Evolutionary conservation across 73 alveolate genomes (phyloP), one percentile per base, ranked within the genome.

Genomic region (Tetrahymena borealis): DNA sequence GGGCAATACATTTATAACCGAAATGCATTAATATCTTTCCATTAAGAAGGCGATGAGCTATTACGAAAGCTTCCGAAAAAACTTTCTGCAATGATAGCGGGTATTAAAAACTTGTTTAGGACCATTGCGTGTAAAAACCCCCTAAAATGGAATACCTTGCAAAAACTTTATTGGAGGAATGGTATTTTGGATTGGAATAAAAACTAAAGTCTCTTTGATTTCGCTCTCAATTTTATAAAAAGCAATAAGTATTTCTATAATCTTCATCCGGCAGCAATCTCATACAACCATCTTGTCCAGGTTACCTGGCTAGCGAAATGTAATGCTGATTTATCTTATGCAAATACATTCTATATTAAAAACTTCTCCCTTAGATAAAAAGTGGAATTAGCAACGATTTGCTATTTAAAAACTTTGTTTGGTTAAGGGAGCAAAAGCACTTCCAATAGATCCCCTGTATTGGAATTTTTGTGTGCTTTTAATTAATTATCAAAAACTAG

Each of bases 381-480:
- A 35, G 85, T 60, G 85, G 85, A 60, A 24, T 60, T 60, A 60
- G 85, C 85, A 24, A 13, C 11, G 85, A 35, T 24, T 60, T 60
- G 85, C 85, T 60, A 24, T 60, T 13, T 60, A 35, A 60, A 60
- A 60, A 60, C n/a, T 35, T 60, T n/a, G n/a, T 60, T 60, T 13
- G 85, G n/a, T 0, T 2, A 24, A 20, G 85, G 85, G 85, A 60
- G 85, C 5, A 60, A 60, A 60, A 60, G 85, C 85, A 60, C 85
- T 60, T 60, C 85, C 85, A 60, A 60, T 60, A 60, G 85, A 60
- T 60, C 85, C 85, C 85, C 85, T 60, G 85, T 60, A 60, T 60
- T 60, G 85, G 85, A 60, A 60, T 24, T 60, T 24, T 24, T n/a
- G n/a, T 60, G 85, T 60, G 85, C 85, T 60, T 60, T 60, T 60